phyloP scores from a whole-genome alignment of 2,329 filamentous ascomycete genomes.

The Paecilomyces sp. region DNA sequence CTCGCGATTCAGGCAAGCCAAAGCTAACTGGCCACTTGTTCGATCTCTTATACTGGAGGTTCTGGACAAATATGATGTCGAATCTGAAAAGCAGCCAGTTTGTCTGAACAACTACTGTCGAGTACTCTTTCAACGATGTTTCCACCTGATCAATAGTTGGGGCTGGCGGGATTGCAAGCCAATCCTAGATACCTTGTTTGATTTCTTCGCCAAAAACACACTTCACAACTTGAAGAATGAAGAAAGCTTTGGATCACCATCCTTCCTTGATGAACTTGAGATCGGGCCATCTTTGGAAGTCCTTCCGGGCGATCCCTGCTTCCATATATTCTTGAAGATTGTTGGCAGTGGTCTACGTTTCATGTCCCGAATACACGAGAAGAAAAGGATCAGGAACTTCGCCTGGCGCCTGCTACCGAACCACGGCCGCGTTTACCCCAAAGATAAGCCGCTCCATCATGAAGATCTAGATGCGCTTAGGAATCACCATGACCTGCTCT shows the following conservation, averaged over 20 bases:
- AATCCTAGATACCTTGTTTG: conserved; percentile 48
- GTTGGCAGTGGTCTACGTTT: conserved; percentile 44
- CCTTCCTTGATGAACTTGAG: conserved; percentile 47
- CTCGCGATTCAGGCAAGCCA: conserved; percentile 28
- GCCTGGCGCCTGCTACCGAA: conserved; percentile 54
- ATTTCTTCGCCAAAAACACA: conserved; percentile 52
- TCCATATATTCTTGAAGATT: conserved; percentile 54
- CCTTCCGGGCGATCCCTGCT: conserved; percentile 45
- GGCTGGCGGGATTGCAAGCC: conserved; percentile 51
- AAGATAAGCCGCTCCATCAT: conserved; percentile 47
- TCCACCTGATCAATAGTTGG: conserved; percentile 48
- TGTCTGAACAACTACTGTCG: conserved; percentile 52
- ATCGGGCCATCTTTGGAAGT: conserved; percentile 37
- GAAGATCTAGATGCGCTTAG: conserved; percentile 51
- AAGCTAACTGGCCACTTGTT: conserved; percentile 46
- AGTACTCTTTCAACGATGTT: conserved; percentile 45
- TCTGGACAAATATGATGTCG: conserved; percentile 41
- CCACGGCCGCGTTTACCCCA: conserved; percentile 53
- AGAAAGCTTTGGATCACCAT: conserved; percentile 44
- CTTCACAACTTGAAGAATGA: conserved; percentile 49
- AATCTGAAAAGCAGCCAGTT: conserved; percentile 29
- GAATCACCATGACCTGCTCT: conserved; percentile 57
- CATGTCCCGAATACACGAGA: conserved; percentile 40
- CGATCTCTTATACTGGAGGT: conserved; percentile 40
- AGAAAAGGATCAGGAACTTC: conserved; percentile 50